Conservation (phyloP, 2,329 filamentous ascomycete species). For the Fusarium pseudoanthophilum region DNA sequence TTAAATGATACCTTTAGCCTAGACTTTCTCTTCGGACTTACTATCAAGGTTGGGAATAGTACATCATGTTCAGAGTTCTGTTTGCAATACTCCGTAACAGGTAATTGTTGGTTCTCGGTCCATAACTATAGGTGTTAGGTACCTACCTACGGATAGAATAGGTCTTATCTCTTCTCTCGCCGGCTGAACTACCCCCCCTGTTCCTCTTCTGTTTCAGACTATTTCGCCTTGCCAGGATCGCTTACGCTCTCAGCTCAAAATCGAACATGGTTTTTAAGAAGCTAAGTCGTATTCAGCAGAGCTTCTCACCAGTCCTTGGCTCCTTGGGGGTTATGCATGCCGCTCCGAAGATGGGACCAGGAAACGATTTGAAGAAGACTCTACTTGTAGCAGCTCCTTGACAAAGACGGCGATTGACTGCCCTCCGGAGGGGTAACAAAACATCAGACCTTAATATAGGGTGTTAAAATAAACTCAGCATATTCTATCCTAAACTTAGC, state of each 20-base stretch:
- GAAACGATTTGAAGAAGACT: too few species aligned
- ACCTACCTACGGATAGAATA: neutral
- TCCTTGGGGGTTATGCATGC: too few species aligned
- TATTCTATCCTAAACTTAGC: neutral
- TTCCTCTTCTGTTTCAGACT: neutral
- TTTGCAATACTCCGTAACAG: neutral
- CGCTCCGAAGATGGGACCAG: too few species aligned
- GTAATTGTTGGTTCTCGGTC: neutral
- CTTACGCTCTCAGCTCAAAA: conserved; percentile 8
- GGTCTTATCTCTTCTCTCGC: conserved; percentile 6
- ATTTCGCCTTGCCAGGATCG: conserved; percentile 7
- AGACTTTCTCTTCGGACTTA: neutral
- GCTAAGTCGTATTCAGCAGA: neutral
- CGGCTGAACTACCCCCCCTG: neutral
- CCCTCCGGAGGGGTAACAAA: too few species aligned
- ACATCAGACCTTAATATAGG: too few species aligned
- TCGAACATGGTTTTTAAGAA: neutral
- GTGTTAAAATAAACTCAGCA: too few species aligned
- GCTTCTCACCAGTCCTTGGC: neutral
- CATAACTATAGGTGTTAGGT: neutral
- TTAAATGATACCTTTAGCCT: neutral
- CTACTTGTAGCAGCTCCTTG: too few species aligned
- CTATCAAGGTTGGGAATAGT: neutral
- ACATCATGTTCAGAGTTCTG: neutral
- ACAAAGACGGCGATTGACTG: too few species aligned